phyloP scores from a whole-genome alignment of 2,329 filamentous ascomycete genomes.

The Fusarium pininemorale region DNA sequence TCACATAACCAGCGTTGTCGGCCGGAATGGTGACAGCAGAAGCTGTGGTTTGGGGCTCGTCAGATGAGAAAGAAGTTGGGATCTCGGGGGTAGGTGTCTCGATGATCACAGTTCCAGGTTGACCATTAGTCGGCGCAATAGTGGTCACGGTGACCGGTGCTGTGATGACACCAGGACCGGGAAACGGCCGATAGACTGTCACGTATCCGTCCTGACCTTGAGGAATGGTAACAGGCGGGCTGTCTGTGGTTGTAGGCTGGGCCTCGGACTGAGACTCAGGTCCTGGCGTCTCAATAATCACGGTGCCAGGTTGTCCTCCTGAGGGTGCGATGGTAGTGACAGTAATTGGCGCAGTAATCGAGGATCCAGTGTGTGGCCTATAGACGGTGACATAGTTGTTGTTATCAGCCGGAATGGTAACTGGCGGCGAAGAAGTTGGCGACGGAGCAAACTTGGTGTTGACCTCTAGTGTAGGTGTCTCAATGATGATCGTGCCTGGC shows the following conservation, averaged over 20 bases:
- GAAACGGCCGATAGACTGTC: constrained; percentile 23
- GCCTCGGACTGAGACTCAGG: neutral
- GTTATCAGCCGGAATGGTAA: constrained; percentile 4
- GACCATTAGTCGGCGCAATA: constrained; percentile 10
- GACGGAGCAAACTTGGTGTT: constrained; percentile 24
- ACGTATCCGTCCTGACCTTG: constrained; percentile 27
- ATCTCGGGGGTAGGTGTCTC: constrained; percentile 14
- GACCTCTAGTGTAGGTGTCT: constrained; percentile 19
- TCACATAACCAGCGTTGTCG: constrained; percentile 13
- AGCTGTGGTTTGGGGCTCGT: neutral
- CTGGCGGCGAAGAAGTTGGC: neutral
- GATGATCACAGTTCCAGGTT: constrained; percentile 29
- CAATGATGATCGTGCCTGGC: constrained; percentile 29
- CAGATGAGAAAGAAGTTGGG: neutral
- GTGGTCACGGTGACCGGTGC: constrained; percentile 24
- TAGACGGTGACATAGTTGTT: constrained; percentile 25
- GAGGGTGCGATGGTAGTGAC: constrained; percentile 31
- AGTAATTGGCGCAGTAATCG: constrained; percentile 27
- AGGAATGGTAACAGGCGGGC: constrained; percentile 17
- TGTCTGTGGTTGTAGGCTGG: neutral
- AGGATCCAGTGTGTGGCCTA: constrained; percentile 16
- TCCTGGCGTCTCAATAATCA: constrained; percentile 29
- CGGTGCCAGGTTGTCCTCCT: constrained; percentile 28
- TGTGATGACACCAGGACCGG: constrained; percentile 19
- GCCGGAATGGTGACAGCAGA: constrained; percentile 16